phyloP scores from a whole-genome alignment of 2,329 filamentous ascomycete genomes.

The Fusarium avenaceum region DNA sequence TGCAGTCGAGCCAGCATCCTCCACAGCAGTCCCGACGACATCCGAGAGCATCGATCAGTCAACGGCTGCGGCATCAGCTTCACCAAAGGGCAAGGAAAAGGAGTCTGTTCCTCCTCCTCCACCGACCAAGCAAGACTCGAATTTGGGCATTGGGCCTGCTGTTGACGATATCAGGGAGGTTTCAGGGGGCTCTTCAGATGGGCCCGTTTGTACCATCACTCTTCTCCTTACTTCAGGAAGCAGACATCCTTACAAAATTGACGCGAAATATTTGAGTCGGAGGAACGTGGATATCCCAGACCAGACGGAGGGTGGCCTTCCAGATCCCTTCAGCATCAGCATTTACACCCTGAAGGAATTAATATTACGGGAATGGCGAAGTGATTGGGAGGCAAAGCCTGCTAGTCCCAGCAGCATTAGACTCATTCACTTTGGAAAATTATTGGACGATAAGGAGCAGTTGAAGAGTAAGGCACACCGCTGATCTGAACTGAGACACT shows the following conservation, averaged over 20 bases:
- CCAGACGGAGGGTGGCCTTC: conserved; percentile 67
- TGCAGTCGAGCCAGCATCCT: conserved; percentile 36
- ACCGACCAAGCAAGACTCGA: conserved; percentile 53
- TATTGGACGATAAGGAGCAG: conserved; percentile 88
- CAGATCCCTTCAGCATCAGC: conserved; percentile 89
- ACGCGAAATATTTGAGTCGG: conserved; percentile 86
- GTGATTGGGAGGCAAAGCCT: conserved; percentile 90
- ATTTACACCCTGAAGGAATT: conserved; percentile 95
- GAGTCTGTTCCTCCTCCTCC: conserved; percentile 47
- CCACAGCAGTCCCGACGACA: conserved; percentile 30
- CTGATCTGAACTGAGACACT: conserved; percentile 6
- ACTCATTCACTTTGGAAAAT: conserved; percentile 90
- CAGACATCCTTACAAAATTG: conserved; percentile 89
- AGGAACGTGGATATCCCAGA: conserved; percentile 83
- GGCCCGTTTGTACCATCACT: conserved; percentile 77
- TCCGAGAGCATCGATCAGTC: conserved; percentile 42
- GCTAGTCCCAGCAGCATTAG: conserved; percentile 90
- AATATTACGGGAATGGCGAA: conserved; percentile 92
- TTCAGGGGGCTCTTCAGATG: conserved; percentile 50
- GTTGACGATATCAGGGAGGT: conserved; percentile 58
- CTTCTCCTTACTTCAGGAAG: conserved; percentile 85
- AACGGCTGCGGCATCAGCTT: conserved; percentile 37
- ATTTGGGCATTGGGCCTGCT: conserved; percentile 60
- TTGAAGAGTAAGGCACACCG: conserved; percentile 76
- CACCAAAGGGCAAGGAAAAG: conserved; percentile 55